phyloP scores from a whole-genome alignment of 129 eudicot species.

The Heracleum sosnowskyi region DNA sequence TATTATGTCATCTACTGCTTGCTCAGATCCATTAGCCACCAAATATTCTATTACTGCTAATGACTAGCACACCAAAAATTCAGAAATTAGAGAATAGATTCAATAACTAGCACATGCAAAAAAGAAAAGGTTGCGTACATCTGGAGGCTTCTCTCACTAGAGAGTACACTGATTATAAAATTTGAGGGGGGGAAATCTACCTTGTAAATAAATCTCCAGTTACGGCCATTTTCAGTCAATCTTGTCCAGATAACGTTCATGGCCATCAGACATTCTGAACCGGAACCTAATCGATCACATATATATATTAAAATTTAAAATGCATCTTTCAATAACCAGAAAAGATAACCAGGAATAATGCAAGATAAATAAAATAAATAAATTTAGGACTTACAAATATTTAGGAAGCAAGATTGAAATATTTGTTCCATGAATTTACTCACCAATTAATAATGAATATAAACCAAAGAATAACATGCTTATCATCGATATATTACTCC shows the following conservation, averaged over 20 bases:
- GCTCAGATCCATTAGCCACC: constrained; percentile 97
- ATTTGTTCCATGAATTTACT: no score
- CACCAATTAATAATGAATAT: no score
- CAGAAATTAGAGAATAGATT: constrained; percentile 8
- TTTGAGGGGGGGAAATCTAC: constrained; percentile 24
- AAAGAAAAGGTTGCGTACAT: background rate
- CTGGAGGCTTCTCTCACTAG: background rate
- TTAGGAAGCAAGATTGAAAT: no score
- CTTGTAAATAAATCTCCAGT: constrained; percentile 97
- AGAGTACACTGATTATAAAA: background rate
- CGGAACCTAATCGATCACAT: constrained; percentile 32
- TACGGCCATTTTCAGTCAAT: constrained; percentile 81
- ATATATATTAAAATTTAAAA: background rate
- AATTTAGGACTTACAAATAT: constrained; percentile 48
- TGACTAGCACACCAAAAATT: constrained; percentile 42
- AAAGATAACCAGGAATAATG: background rate
- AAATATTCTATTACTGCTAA: constrained; percentile 93
- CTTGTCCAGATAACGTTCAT: constrained; percentile 98
- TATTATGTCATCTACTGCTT: constrained; percentile 93
- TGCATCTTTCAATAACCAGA: background rate
- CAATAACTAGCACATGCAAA: constrained; percentile 8
- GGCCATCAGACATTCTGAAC: constrained; percentile 97
- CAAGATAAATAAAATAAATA: background rate
- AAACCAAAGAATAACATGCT: no score
- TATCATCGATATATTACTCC: no score